phyloP scores from a whole-genome alignment of 2,329 filamentous ascomycete genomes.

The Aspergillus texensis region DNA sequence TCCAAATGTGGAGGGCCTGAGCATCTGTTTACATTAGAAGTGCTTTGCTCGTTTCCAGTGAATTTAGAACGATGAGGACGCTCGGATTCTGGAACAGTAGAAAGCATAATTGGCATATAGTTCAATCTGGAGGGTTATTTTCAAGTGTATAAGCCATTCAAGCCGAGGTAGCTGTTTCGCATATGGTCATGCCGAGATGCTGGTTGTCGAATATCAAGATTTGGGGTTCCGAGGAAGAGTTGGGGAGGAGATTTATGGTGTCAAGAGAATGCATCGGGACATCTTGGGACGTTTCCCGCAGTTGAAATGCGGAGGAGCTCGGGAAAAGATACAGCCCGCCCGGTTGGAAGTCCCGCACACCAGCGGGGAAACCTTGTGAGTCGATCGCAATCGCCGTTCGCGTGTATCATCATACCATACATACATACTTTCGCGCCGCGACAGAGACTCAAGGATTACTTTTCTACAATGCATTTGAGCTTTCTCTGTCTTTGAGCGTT shows the following conservation, averaged over 20 bases:
- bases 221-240: not conserved
- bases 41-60: not conserved
- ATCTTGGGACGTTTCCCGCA: constrained; percentile 1
- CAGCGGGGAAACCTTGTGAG: constrained; percentile 23
- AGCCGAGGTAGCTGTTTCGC: not conserved
- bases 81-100: not conserved
- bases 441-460: constrained; percentile 6
- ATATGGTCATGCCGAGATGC: not conserved
- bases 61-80: not conserved
- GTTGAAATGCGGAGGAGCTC: constrained; percentile 26
- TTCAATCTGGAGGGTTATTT: not conserved
- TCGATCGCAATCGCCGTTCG: constrained; percentile 16
- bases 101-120: not conserved
- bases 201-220: not conserved
- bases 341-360: constrained; percentile 17
- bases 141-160: not conserved
- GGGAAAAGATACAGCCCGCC: constrained; percentile 19
- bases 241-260: not conserved
- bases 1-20: not conserved
- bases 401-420: constrained; percentile 17
- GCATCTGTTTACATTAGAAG: not conserved
- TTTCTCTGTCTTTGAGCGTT: not conserved
- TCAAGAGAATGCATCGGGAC: not conserved
- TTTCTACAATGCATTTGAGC: not conserved
- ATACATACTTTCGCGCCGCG: constrained; percentile 14